Percentiles rank a stretch among this genome's conserved stretches.
These are phyloP conservation scores for Fusarium tanahbumbuense DNA, from an alignment of 2,329 filamentous ascomycete species.

Conservation along the genomic window DNA sequence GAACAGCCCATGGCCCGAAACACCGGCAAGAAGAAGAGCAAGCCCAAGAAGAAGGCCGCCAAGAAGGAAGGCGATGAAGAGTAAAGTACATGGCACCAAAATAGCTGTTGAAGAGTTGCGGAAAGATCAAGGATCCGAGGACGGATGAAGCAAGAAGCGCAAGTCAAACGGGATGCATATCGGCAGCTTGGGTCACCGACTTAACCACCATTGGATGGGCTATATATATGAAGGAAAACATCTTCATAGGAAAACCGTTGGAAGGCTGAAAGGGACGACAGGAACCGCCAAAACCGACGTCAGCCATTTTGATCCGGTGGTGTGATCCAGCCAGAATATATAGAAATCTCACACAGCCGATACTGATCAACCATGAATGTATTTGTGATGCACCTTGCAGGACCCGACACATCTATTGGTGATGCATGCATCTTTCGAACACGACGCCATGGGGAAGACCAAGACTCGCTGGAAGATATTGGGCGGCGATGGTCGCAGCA, in stretches of 20 bases:
- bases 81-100: slow-evolving; percentile 38
- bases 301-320: slow-evolving; percentile 35
- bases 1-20: slow-evolving; percentile 88
- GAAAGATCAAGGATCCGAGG: slow-evolving; percentile 24
- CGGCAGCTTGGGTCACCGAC: slow-evolving; percentile 27
- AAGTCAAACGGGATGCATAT: slow-evolving; percentile 35
- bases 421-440: not conserved
- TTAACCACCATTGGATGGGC: slow-evolving; percentile 31
- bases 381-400: slow-evolving; percentile 1
- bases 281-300: slow-evolving; percentile 32
- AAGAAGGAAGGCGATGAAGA: slow-evolving; percentile 58
- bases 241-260: slow-evolving; percentile 25
- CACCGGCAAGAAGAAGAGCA: slow-evolving; percentile 92
- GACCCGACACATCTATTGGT: not conserved
- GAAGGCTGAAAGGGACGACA: slow-evolving; percentile 32
- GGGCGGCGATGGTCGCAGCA: slow-evolving; percentile 1
- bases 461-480: not conserved
- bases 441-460: not conserved
- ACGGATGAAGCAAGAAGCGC: slow-evolving; percentile 21
- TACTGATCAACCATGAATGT: slow-evolving; percentile 39
- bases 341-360: slow-evolving; percentile 42
- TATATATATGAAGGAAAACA: slow-evolving; percentile 17
- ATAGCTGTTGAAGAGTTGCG: slow-evolving; percentile 30
- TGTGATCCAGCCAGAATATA: slow-evolving; percentile 38
- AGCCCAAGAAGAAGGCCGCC: slow-evolving; percentile 78